Evolutionary conservation across 768 basidiomycete species (phyloP).

Genomic region (Leucosporidium yakuticum): DNA sequence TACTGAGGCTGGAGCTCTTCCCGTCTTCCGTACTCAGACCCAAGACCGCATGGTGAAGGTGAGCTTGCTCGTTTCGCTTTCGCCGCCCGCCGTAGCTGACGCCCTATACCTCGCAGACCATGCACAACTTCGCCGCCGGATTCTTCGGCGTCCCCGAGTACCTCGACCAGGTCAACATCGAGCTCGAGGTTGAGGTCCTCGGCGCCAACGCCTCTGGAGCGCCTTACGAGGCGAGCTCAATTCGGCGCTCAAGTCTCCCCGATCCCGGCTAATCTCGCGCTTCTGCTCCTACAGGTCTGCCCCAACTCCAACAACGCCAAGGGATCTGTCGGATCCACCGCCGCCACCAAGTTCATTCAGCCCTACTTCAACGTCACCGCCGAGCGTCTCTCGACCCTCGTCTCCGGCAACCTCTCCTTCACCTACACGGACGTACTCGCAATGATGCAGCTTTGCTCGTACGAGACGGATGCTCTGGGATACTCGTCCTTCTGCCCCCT

Average conservation of each 20-base stretch:
- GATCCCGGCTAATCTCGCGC: constrained; percentile 32
- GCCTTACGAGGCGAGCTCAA: constrained; percentile 40
- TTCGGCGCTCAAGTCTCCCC: constrained; percentile 34
- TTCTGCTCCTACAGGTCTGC: not conserved
- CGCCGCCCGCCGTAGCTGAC: constrained; percentile 45
- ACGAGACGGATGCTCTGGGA: constrained; percentile 40
- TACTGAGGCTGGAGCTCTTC: constrained; percentile 56
- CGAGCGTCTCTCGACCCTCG: constrained; percentile 32
- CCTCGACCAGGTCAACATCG: constrained; percentile 41
- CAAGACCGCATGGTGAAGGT: constrained; percentile 53
- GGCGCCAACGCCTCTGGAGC: constrained; percentile 43
- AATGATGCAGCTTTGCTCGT: constrained; percentile 44
- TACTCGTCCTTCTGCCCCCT: constrained; percentile 43
- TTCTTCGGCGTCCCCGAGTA: constrained; percentile 41
- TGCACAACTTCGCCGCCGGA: constrained; percentile 53
- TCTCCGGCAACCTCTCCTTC: constrained; percentile 35
- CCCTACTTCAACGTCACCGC: constrained; percentile 26
- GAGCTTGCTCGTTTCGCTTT: not conserved
- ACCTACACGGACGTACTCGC: constrained; percentile 38
- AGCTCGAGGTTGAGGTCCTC: constrained; percentile 40
- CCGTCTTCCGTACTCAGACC: constrained; percentile 59
- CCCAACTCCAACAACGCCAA: constrained; percentile 7
- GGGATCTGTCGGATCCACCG: constrained; percentile 12
- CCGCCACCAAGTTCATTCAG: not conserved
- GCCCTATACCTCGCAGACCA: constrained; percentile 41